Percentiles rank a stretch among this genome's conserved stretches.
These are phyloP conservation scores for Solanum bulbocastanum DNA, from an alignment of 257 asterid species.

Conservation along the genomic window DNA sequence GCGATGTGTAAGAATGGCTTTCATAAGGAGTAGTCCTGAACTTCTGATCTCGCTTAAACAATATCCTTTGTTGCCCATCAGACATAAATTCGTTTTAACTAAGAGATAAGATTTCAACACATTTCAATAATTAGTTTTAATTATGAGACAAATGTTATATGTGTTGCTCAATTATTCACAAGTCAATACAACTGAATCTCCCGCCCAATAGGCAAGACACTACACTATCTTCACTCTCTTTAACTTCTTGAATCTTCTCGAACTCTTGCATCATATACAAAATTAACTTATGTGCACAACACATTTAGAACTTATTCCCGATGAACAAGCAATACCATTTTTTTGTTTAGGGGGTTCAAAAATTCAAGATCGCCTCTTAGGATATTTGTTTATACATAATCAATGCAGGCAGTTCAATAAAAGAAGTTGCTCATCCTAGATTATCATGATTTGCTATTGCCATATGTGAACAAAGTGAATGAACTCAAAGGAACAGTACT, in stretches of 20 bases:
- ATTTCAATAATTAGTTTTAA: no score
- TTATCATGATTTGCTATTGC: slow-evolving; percentile 60
- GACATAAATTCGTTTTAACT: neutral
- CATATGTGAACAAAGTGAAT: slow-evolving; percentile 58
- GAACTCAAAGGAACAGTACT: slow-evolving; percentile 39
- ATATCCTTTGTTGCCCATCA: no score
- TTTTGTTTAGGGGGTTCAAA: no score
- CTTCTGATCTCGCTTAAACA: no score
- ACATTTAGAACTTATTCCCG: neutral
- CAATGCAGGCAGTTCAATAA: slow-evolving; percentile 45
- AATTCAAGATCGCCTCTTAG: no score
- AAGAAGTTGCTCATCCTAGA: slow-evolving; percentile 62
- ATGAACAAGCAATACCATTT: neutral
- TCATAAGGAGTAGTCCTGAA: no score
- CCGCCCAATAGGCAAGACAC: neutral
- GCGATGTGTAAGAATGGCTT: no score
- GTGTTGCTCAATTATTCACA: neutral
- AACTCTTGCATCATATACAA: neutral
- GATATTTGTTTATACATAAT: neutral
- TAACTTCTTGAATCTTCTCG: neutral
- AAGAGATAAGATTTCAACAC: neutral
- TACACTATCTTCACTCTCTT: neutral
- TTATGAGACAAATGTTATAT: neutral
- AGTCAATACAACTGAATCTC: neutral
- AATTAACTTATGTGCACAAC: neutral